phyloP scores from a whole-genome alignment of 2,329 filamentous ascomycete genomes.

The Sclerotinia trifoliorum region DNA sequence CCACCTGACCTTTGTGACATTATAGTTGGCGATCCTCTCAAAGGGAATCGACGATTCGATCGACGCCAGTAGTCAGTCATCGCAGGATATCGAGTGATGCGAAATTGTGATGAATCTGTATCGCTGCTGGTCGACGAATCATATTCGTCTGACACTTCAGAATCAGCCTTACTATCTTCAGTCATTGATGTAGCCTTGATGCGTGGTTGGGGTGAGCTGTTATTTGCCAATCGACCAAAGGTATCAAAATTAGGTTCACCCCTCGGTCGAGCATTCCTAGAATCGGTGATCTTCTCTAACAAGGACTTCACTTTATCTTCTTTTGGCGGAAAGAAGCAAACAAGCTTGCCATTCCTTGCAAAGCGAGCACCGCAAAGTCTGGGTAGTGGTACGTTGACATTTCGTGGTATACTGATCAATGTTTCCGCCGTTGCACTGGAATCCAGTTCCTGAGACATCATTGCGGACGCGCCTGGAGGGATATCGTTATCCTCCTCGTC shows the following conservation, averaged over 20 bases:
- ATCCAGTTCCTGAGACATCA: conserved; percentile 62
- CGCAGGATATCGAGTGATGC: conserved; percentile 34
- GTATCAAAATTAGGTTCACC: conserved; percentile 59
- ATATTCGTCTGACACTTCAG: conserved; percentile 40
- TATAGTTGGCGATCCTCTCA: conserved; percentile 37
- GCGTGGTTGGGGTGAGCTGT: conserved; percentile 48
- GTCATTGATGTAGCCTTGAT: conserved; percentile 39
- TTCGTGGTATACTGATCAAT: conserved; percentile 51
- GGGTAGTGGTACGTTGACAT: conserved; percentile 54
- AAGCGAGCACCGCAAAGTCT: conserved; percentile 61
- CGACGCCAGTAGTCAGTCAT: conserved; percentile 37
- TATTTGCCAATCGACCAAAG: conserved; percentile 57
- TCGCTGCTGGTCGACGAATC: conserved; percentile 38
- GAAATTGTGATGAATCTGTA: conserved; percentile 40
- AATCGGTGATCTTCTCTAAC: conserved; percentile 48
- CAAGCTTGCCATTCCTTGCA: conserved; percentile 59
- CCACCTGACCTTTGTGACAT: conserved; percentile 39
- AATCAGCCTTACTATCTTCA: conserved; percentile 43
- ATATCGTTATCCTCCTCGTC: conserved; percentile 66
- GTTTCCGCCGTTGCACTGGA: conserved; percentile 53
- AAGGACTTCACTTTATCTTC: conserved; percentile 54
- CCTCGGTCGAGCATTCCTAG: conserved; percentile 48
- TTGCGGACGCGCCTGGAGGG: conserved; percentile 43
- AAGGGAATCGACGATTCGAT: conserved; percentile 31
- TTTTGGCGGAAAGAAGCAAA: conserved; percentile 69